Conservation (phyloP, 2,329 filamentous ascomycete genomes). For the Pseudogymnoascus sp. region DNA sequence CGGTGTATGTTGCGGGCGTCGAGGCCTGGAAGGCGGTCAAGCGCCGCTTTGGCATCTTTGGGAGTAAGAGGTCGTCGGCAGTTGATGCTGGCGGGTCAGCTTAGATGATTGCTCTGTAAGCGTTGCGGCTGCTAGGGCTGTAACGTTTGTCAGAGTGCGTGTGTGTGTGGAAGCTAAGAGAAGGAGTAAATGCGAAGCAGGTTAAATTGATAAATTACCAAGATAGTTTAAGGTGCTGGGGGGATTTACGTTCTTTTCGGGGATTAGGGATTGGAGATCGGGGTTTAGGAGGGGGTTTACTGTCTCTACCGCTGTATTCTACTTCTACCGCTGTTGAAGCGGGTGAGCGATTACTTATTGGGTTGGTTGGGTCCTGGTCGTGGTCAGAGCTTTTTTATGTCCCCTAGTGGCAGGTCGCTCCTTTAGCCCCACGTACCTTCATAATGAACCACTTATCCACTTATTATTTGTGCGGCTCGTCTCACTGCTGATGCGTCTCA, state of each 20-base stretch:
- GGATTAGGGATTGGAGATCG: background rate
- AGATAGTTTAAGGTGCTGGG: background rate
- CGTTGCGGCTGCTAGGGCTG: background rate
- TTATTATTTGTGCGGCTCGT: background rate
- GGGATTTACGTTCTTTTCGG: background rate
- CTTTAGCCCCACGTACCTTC: background rate
- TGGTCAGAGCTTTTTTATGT: background rate
- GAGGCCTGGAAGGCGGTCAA: slow-evolving; percentile 65
- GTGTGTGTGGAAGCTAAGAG: background rate
- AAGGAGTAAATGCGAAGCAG: background rate
- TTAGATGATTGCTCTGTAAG: background rate
- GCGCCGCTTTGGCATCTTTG: slow-evolving; percentile 28
- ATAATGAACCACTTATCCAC: background rate
- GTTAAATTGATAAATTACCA: background rate
- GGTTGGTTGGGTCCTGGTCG: background rate
- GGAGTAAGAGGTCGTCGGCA: background rate
- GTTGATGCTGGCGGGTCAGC: background rate
- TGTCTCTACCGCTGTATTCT: background rate
- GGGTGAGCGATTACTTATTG: background rate
- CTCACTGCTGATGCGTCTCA: background rate
- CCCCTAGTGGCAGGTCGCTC: background rate
- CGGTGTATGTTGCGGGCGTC: slow-evolving; percentile 53
- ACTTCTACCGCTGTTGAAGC: background rate
- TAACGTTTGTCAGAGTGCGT: background rate
- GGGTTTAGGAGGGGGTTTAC: background rate